Conservation (phyloP, 2,329 filamentous ascomycete genomes). For the Calonectria leucothoes region DNA sequence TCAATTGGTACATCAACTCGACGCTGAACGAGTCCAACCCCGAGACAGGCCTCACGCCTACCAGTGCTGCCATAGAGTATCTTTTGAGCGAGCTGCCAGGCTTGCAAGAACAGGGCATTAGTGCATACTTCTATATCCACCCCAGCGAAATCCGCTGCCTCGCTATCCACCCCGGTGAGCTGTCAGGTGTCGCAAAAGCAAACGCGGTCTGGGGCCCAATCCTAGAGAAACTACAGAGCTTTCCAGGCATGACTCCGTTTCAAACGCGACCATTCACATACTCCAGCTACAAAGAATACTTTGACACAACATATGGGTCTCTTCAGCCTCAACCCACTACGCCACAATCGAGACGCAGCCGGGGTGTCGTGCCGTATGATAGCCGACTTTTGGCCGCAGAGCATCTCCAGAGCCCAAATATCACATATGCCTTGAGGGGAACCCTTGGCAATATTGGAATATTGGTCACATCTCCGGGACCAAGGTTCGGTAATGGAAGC, state of each 20-base stretch:
- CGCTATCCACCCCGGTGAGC: neutral
- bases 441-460: neutral
- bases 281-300: neutral
- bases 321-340: neutral
- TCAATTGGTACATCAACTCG: neutral
- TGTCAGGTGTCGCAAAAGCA: neutral
- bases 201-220: neutral
- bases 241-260: neutral
- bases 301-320: neutral
- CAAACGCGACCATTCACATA: neutral
- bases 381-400: neutral
- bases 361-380: neutral
- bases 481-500: neutral
- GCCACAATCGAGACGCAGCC: neutral
- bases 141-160: neutral
- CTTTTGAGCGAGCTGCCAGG: neutral
- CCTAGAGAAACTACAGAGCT: neutral
- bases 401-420: neutral
- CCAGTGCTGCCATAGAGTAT: neutral
- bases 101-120: neutral
- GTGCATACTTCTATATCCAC: neutral
- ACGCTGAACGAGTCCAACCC: neutral
- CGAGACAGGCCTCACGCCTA: neutral
- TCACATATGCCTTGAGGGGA: neutral
- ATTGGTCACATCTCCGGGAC: neutral